Evolutionary conservation across 2,329 filamentous ascomycete genomes (phyloP).

Genomic region (Exophiala bonariae): DNA sequence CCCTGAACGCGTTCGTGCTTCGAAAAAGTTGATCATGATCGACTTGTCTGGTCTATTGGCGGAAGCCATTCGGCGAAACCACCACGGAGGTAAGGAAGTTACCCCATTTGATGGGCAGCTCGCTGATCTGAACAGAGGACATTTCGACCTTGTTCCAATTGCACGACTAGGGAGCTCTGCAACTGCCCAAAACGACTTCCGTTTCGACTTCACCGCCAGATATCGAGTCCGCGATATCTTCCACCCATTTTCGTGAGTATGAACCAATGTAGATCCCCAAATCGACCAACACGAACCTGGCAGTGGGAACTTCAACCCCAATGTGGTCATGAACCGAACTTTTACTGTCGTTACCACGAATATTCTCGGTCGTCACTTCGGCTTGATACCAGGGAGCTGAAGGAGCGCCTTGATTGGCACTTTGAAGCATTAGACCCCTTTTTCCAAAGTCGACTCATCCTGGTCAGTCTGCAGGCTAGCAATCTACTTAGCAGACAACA

Average conservation of each 20-base stretch:
- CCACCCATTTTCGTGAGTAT: too few relatives aligned
- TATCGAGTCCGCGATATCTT: too few relatives aligned
- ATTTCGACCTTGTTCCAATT: conserved; percentile 62
- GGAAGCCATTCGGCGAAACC: conserved; percentile 92
- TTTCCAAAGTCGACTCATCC: not conserved
- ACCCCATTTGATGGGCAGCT: conserved; percentile 47
- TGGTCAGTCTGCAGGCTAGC: conserved; percentile 1
- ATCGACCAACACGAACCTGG: too few relatives aligned
- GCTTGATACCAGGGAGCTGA: too few relatives aligned
- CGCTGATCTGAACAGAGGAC: conserved; percentile 30
- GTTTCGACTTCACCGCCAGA: too few relatives aligned
- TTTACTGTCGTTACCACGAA: too few relatives aligned
- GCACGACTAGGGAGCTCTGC: conserved; percentile 48
- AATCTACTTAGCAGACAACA: not conserved
- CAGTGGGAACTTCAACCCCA: too few relatives aligned
- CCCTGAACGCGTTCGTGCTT: conserved; percentile 67
- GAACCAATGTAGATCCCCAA: too few relatives aligned
- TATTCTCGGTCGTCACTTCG: too few relatives aligned
- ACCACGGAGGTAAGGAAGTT: conserved; percentile 79
- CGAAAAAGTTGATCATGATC: conserved; percentile 82
- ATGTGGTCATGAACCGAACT: too few relatives aligned
- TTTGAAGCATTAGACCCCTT: too few relatives aligned
- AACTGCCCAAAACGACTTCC: not conserved
- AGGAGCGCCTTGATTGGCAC: conserved; percentile 1
- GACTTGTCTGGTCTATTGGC: conserved; percentile 85